Base-by-base conservation (phyloP, 805 yeast species). In the Yamadazyma sp. region DNA sequence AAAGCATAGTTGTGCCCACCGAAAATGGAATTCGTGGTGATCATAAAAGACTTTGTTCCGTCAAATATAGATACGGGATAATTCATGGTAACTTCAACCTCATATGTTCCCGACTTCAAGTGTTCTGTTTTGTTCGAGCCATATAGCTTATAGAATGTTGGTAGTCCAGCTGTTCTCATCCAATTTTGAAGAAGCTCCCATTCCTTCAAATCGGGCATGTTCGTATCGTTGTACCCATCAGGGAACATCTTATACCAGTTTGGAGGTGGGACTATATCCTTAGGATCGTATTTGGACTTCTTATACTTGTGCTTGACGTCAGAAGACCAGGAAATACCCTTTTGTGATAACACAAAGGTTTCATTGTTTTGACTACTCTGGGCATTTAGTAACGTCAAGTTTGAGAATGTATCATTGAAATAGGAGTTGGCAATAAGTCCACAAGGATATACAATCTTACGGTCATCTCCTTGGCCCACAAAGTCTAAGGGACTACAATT, bases 81-180 rank as follows among this genome's bases (percentile, higher is more conserved):
- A 62, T 89, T 83, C 61, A 84, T 60, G 7, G 70, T 87, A 43
- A 91, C 74, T 34, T 72, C 71, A 29, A 89, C 62, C 42, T 73
- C 69, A 59, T 91, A 93, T 8, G 77, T 75, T 3, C 98, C 98
- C 8, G 75, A 64, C 1, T 57, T 45, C 42, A 91, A 60, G 2
- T 74, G 53, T 1, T 66, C 66, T 2, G 77, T 67, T 42, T 78
- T 82, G 61, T 87, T 90, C 49, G 84, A 78, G 31, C 83, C 73
- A 28, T 89, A 90, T 24, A 89, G 63, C 57, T 93, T 91, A 70
- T 84, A 80, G 55, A 93, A 91, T 9, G 83, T 78, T 18, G 98
- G 95, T 45, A 91, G 69, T 0, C 95, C 96, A 0, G 98, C 96
- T 1, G 97, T 89, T 53, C 95, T 78, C 97, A 91, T 91, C 99